Percentiles rank a stretch among this genome's conserved stretches.
phyloP scores from a whole-genome alignment of 371 early-diverging fungal species.

The Zopfochytrium polystomum region DNA sequence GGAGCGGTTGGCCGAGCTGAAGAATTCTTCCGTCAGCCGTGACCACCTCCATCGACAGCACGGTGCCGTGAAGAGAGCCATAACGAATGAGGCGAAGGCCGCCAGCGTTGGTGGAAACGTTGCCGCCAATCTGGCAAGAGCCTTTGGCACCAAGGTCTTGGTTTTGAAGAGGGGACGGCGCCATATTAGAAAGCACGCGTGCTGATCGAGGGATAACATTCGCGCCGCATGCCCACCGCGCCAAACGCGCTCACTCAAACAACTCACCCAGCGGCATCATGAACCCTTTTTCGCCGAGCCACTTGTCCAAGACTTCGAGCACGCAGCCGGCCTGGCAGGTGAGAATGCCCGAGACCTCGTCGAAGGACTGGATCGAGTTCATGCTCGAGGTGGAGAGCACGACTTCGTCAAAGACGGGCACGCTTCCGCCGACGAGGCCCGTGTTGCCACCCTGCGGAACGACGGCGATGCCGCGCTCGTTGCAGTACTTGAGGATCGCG shows the following conservation, averaged over 20 bases:
- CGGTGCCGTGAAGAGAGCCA: constrained; percentile 87
- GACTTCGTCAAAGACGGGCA: constrained; percentile 93
- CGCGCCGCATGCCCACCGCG: neutral
- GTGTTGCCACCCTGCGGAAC: constrained; percentile 98
- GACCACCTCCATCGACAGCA: constrained; percentile 68
- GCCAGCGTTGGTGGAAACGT: constrained; percentile 94
- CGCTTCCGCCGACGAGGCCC: constrained; percentile 80
- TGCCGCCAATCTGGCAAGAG: constrained; percentile 90
- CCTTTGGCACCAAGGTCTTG: constrained; percentile 91
- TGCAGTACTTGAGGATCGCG: constrained; percentile 83
- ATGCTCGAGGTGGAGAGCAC: constrained; percentile 72
- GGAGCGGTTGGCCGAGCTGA: constrained; percentile 78
- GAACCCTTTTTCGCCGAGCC: constrained; percentile 70
- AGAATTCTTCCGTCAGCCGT: constrained; percentile 86
- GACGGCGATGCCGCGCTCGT: constrained; percentile 78
- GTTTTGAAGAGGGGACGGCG: neutral
- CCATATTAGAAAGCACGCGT: neutral
- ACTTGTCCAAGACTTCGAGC: constrained; percentile 77
- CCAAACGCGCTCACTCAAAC: neutral
- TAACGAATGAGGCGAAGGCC: constrained; percentile 88
- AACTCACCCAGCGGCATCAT: constrained; percentile 74
- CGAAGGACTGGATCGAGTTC: constrained; percentile 74
- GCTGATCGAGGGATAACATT: neutral
- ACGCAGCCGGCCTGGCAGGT: constrained; percentile 87
- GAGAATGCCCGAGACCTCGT: constrained; percentile 77